Percentiles rank a stretch among this genome's conserved stretches.
Conservation (phyloP, 1,284 basidiomycete species). For the Marasmius sp. region DNA sequence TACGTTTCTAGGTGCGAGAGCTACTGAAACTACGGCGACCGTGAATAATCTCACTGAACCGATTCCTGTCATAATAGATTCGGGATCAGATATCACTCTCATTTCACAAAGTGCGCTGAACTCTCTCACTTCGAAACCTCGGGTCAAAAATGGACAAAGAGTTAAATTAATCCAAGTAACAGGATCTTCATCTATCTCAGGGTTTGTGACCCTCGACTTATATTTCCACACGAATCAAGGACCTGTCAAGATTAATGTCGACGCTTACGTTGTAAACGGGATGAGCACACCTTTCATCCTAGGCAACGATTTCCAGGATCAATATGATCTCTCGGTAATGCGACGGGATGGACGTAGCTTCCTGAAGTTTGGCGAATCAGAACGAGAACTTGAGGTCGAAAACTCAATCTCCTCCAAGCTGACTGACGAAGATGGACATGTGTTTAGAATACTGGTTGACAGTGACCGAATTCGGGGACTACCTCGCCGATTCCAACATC, state of each 20-base stretch:
- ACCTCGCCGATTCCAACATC: background rate
- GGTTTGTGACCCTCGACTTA: conserved; percentile 22
- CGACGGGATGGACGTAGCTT: conserved; percentile 14
- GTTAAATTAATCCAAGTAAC: conserved; percentile 24
- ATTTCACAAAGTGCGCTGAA: conserved; percentile 18
- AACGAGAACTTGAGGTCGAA: conserved; percentile 7
- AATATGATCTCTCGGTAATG: conserved; percentile 27
- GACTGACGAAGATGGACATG: conserved; percentile 2
- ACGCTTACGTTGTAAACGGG: conserved; percentile 25
- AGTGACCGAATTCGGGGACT: background rate
- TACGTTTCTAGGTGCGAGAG: conserved; percentile 24
- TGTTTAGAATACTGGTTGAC: conserved; percentile 3
- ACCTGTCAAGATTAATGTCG: conserved; percentile 22
- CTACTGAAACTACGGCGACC: conserved; percentile 18
- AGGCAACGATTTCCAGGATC: conserved; percentile 29
- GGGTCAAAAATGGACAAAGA: conserved; percentile 15
- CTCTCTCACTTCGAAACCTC: conserved; percentile 5
- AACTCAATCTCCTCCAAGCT: conserved; percentile 5
- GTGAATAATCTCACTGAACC: conserved; percentile 8
- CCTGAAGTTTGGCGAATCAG: conserved; percentile 21
- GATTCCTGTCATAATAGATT: conserved; percentile 14
- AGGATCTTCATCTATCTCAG: conserved; percentile 22
- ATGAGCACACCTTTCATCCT: conserved; percentile 23
- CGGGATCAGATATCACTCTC: conserved; percentile 26
- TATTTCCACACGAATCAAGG: conserved; percentile 22